Conservation (phyloP, 768 basidiomycete genomes). For the Dendrothele bispora region DNA sequence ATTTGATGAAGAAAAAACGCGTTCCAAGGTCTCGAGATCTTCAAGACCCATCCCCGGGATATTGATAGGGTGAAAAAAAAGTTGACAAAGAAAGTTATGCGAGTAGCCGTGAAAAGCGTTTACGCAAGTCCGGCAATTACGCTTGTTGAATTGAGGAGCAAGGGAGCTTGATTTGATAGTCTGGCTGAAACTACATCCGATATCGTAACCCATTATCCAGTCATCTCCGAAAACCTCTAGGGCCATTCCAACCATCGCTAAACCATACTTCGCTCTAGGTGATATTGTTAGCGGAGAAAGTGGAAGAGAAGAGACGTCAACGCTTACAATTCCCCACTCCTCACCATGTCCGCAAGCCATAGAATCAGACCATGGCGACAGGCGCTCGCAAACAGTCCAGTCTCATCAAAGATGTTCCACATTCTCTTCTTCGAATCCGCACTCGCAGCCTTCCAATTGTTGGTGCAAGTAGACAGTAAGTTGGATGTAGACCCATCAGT, state of each 20-base stretch:
- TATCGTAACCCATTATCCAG: slow-evolving; percentile 22
- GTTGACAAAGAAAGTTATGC: slow-evolving; percentile 33
- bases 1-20: slow-evolving; percentile 31
- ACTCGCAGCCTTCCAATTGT: slow-evolving; percentile 31
- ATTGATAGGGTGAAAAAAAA: slow-evolving; percentile 26
- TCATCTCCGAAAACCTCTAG: slow-evolving; percentile 18
- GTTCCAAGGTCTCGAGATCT: slow-evolving; percentile 32
- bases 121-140: slow-evolving; percentile 11
- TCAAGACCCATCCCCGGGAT: slow-evolving; percentile 32
- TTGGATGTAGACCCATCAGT: background rate
- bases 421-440: slow-evolving; percentile 27
- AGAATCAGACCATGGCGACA: slow-evolving; percentile 34
- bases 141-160: slow-evolving; percentile 4
- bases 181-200: slow-evolving; percentile 23
- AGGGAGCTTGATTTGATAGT: slow-evolving; percentile 18
- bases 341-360: slow-evolving; percentile 30
- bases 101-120: slow-evolving; percentile 35
- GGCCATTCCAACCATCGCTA: slow-evolving; percentile 19
- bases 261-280: slow-evolving; percentile 27
- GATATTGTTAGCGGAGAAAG: background rate
- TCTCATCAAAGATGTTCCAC: slow-evolving; percentile 36
- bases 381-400: slow-evolving; percentile 34
- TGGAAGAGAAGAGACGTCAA: slow-evolving; percentile 1
- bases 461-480: slow-evolving; percentile 15
- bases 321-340: slow-evolving; percentile 35